A percentile compares a stretch with the other conserved stretches of the same genome.
These are phyloP conservation scores for Clavariopsis aquatica DNA, from an alignment of 495 filamentous ascomycete genomes.

Conservation along the genomic window DNA sequence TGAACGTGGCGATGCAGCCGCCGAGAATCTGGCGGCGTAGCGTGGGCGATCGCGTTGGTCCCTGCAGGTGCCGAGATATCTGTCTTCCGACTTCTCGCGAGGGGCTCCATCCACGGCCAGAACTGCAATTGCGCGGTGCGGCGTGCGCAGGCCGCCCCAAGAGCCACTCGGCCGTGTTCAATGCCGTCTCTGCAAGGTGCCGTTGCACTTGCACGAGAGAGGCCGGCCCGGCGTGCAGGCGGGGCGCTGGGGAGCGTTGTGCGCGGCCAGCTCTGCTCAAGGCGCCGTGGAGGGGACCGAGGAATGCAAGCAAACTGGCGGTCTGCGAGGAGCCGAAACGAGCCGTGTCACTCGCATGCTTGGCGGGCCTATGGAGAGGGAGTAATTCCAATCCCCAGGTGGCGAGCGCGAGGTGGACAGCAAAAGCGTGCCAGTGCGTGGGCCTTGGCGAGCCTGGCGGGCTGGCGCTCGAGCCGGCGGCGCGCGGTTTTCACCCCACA, in stretches of 20 bases:
- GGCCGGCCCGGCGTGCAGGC: background rate
- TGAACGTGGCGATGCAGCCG: background rate
- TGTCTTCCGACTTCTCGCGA: conserved; percentile 18
- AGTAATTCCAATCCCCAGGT: conserved; percentile 1
- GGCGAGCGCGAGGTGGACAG: conserved; percentile 5
- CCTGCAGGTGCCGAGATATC: conserved; percentile 36
- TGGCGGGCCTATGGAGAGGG: conserved; percentile 19
- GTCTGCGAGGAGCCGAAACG: conserved; percentile 17
- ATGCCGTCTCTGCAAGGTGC: background rate
- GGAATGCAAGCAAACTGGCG: conserved; percentile 28
- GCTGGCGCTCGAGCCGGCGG: background rate
- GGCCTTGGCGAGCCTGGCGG: background rate
- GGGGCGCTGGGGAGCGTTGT: background rate
- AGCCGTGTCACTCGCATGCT: conserved; percentile 17
- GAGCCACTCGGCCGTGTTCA: background rate
- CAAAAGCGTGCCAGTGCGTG: background rate
- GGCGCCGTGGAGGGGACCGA: conserved; percentile 8
- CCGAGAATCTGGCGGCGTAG: conserved; percentile 7
- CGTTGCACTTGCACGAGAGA: background rate
- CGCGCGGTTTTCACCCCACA: conserved; percentile 19
- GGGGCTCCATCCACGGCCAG: background rate
- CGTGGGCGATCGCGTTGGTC: conserved; percentile 26
- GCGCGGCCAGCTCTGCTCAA: background rate
- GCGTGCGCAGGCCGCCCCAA: background rate
- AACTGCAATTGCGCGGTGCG: background rate